Evolutionary conservation across 805 yeast species (phyloP), one percentile per base, ranked within the genome.

Genomic region (Tetrapisispora pingtungensis): DNA sequence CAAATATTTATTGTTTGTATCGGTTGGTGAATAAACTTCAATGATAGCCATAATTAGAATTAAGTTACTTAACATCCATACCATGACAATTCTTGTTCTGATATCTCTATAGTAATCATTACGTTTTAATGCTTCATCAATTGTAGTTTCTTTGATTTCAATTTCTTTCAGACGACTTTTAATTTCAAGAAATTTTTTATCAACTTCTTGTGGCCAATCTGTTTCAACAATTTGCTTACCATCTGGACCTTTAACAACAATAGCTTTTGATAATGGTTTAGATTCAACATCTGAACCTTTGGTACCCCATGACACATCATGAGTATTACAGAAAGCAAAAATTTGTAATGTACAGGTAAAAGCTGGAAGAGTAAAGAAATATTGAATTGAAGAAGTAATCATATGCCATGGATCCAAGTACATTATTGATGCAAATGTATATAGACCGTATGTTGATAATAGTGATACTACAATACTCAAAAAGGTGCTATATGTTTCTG

Each of bases 271-370:
- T 32, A 81, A 69, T 48, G 77, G 82, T 50, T 77, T 77, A 17
- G 78, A 75, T 38, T 78, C 82, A 48, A 75, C 77, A 50, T 81
- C 84, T 48, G 89, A 96, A 53, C 98, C 98, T 62, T 90, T 90
- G 2, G 98, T 90, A 66, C 98, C 98, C 98, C 98, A 90, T 0
- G 96, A 84, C 41, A 93, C 96, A 70, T 90, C 98, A 66, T 90
- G 97, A 3, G 97, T 90, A 63, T 90, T 90, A 69, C 98, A 90
- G 66, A 90, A 88, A 1, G 98, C 97, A 68, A 88, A 90, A 47
- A 93, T 88, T 66, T 90, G 97, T 46, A 90, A 70, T 2, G 96
- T 81, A 67, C 96, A 86, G 4, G 94, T 84, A 62, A 88, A 90
- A 0, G 94, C 81, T 22, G 98, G 97, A 43, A 90, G 72, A 72